Evolutionary conservation across 495 filamentous ascomycete species (phyloP), one percentile per base, ranked within the genome.

Genomic region (Ramalina peruviana): DNA sequence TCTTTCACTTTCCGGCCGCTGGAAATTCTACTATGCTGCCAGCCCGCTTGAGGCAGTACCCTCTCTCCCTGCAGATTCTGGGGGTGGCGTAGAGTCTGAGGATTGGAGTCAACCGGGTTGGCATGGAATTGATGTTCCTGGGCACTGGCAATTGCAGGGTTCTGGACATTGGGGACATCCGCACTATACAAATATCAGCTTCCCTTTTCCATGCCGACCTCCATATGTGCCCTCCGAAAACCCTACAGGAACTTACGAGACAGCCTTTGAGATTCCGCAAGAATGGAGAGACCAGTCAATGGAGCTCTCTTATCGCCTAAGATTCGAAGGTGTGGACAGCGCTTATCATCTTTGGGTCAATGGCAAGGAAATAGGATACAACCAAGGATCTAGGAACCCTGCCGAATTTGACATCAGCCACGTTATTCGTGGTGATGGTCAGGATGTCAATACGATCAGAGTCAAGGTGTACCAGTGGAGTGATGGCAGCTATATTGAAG

Each of bases 91-190:
- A 53, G 49, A 36, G 30, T 33, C 44, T 15, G 46, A 56, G 15
- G 44, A 51, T n/a, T 21, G 53, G 36, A 54, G 53, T 23, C 30
- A 33, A 33, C 7, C 30, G 12, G 57, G 54, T 48, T 81, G 79
- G 75, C 65, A 59, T 13, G 58, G 65, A 36, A 73, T 83, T 49
- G 51, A 68, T 33, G 81, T 85, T 10, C 81, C 80, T 1, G 76
- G 78, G 11, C 80, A 82, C 71, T 85, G 81, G 82, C 81, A 85
- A 55, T 63, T 80, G 15, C 78, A 84, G 54, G 79, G 79, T 33
- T 74, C 77, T 50, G 79, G 78, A 6, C 71, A 68, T 11, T 74
- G 78, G 50, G 79, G 78, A 6, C 71, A 69, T 11, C 78, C 78
- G 3, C 76, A 81, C 37, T 82, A 82, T 54, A 81, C 76, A 6